A percentile compares a stretch with the other conserved stretches of the same genome.
Conservation (phyloP, 768 basidiomycete species). For the Auriscalpium orientale region DNA sequence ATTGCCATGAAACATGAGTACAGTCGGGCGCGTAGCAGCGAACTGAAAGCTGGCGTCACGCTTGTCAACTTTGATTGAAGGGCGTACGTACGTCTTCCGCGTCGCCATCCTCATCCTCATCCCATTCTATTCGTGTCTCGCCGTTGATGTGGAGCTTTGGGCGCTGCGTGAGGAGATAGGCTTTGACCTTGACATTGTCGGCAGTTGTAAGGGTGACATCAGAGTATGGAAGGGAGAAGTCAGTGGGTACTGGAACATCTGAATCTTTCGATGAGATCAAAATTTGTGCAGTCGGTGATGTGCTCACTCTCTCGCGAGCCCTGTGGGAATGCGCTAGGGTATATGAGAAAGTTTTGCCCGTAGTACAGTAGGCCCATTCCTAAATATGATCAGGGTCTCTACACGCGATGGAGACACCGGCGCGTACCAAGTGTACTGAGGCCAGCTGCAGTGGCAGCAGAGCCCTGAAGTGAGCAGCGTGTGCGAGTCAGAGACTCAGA, state of each 20-base stretch:
- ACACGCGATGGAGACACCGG: constrained; percentile 1
- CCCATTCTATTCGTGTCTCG: constrained; percentile 20
- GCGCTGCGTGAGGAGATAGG: constrained; percentile 69
- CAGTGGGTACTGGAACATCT: constrained; percentile 69
- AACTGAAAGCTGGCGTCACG: constrained; percentile 23
- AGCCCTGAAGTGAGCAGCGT: constrained; percentile 20
- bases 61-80: not conserved
- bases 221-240: constrained; percentile 68
- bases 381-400: constrained; percentile 20
- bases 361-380: constrained; percentile 74
- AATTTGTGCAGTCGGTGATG: not conserved
- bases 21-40: constrained; percentile 59
- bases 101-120: constrained; percentile 31
- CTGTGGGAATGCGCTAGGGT: constrained; percentile 75
- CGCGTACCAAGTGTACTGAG: constrained; percentile 28
- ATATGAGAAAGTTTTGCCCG: constrained; percentile 85
- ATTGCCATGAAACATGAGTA: constrained; percentile 93
- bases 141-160: constrained; percentile 32
- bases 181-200: constrained; percentile 64
- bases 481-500: not conserved
- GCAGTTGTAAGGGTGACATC: constrained; percentile 64
- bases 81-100: constrained; percentile 49
- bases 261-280: not conserved
- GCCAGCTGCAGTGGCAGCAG: constrained; percentile 30
- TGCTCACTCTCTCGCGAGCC: constrained; percentile 69